A percentile compares a stretch with the other conserved stretches of the same genome.
Conservation (phyloP, 2,329 filamentous ascomycete genomes). For the Fusarium sp. region DNA sequence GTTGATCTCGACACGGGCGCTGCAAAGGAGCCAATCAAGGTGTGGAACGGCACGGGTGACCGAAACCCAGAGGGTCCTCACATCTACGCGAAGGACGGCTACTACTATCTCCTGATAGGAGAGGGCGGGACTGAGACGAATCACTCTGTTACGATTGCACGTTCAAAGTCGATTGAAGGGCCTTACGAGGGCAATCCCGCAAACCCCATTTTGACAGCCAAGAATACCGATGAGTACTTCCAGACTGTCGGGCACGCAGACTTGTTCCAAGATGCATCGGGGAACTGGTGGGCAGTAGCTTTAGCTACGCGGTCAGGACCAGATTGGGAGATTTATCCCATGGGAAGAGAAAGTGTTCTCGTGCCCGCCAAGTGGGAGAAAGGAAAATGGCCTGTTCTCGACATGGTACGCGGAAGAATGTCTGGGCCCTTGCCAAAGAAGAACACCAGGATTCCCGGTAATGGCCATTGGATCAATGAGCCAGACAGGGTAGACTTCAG, state of each 20-base stretch:
- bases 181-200: conserved; percentile 59
- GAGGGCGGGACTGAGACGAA: conserved; percentile 63
- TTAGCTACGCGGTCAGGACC: conserved; percentile 61
- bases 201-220: conserved; percentile 63
- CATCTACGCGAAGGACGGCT: conserved; percentile 60
- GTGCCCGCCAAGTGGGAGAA: conserved; percentile 64
- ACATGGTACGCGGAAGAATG: conserved; percentile 43
- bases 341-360: conserved; percentile 69
- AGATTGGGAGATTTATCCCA: conserved; percentile 61
- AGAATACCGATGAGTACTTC: conserved; percentile 57
- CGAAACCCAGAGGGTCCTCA: conserved; percentile 56
- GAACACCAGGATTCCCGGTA: conserved; percentile 1
- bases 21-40: conserved; percentile 24
- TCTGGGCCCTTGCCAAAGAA: conserved; percentile 49
- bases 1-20: conserved; percentile 11
- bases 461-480: conserved; percentile 7
- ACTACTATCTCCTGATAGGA: conserved; percentile 66
- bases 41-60: conserved; percentile 64
- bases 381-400: conserved; percentile 63
- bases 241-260: conserved; percentile 62
- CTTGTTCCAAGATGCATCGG: conserved; percentile 59
- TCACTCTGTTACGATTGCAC: conserved; percentile 62
- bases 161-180: conserved; percentile 56
- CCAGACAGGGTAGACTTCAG: conserved; percentile 1
- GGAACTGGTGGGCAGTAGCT: conserved; percentile 68